Evolutionary conservation across 1,284 basidiomycete species (phyloP).

Genomic region (Schizopora paradoxa): DNA sequence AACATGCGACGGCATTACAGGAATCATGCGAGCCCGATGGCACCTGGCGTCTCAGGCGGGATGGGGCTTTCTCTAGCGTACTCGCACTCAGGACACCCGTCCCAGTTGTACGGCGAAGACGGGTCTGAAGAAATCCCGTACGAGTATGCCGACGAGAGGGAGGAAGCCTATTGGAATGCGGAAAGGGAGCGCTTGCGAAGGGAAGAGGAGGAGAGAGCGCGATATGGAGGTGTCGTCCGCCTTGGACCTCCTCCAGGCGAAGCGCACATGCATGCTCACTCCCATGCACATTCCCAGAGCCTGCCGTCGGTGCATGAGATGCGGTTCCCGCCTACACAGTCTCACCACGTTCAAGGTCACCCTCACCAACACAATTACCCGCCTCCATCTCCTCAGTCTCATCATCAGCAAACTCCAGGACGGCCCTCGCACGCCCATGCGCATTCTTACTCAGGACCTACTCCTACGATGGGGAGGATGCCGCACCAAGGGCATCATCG

Average conservation of each 20-base stretch:
- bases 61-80: conserved; percentile 2
- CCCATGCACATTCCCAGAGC: no score
- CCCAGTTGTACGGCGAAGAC: neutral
- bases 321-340: neutral
- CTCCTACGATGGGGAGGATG: neutral
- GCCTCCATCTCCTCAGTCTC: neutral
- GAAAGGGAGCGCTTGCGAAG: neutral
- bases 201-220: neutral
- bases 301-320: neutral
- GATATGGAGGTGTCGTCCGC: neutral
- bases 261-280: no score
- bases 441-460: neutral
- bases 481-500: neutral
- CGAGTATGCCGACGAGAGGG: neutral
- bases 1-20: conserved; percentile 77
- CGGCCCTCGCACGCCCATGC: neutral
- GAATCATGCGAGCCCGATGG: conserved; percentile 41
- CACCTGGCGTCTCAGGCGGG: conserved; percentile 3
- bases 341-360: neutral
- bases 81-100: neutral
- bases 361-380: conserved; percentile 3
- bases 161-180: neutral
- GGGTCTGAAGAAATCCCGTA: neutral
- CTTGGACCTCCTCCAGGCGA: no score
- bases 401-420: neutral